Evolutionary conservation across 108 stramenopile genomes (phyloP), one percentile per base, ranked within the genome.

Genomic region (Skeletonema potamos): DNA sequence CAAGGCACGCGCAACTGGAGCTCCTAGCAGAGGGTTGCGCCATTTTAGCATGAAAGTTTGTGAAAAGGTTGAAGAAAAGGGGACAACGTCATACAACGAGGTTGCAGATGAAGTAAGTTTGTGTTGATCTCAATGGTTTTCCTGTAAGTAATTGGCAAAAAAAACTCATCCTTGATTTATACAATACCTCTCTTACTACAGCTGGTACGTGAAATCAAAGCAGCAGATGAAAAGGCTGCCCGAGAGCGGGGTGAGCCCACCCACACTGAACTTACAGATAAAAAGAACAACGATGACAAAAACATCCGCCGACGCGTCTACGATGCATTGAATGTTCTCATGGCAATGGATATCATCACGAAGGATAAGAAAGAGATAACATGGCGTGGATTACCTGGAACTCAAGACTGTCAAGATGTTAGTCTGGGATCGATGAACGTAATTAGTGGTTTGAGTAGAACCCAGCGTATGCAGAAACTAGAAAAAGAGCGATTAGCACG

Each of bases 321-420:
- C 61, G 97, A 98, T 76, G 96, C 95, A 44, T 83, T 98, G 33
- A 97, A 98, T 70, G 97, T 98, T 11, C 84, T 98, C 36, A 92
- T 96, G 92, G 97, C 97, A 7, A 93, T 96, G 93, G 96, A 96
- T 41, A 97, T 98, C 37, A 97, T 98, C 70, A 73, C 77, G 59
- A 96, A 96, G 81, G 91, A 96, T 37, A 93, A 90, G 61, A 93
- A 93, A 64, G 81, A 83, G 55, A 95, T 94, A 28, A 83, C 78
- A 3, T 97, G 97, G 97, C 87, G 85, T 54, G 97, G 97, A 30
- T 76, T 96, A 8, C 95, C 94, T 4, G 81, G 69, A 2, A 61
- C 63, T 27, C 62, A 28, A 11, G 56, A 15, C 29, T 12, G 27
- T 26, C 48, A 64, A 32, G 18, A 4, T 36, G 58, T 5, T 27